phyloP scores from a whole-genome alignment of 805 yeast genomes.

The Yarrowia sp. region DNA sequence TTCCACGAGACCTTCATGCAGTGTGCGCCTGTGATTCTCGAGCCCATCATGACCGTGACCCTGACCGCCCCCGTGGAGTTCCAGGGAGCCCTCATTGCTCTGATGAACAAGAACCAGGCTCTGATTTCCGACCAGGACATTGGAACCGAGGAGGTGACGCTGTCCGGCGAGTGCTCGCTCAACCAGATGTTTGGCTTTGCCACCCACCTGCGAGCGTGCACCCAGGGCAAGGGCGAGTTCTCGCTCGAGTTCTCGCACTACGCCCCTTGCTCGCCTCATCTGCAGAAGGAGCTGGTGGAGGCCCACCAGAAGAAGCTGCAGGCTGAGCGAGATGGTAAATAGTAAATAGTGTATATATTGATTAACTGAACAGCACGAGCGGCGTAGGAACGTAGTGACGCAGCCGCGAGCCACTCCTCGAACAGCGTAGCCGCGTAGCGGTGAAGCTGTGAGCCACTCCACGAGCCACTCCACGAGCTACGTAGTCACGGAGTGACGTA shows the following conservation, averaged over 20 bases:
- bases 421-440: neutral
- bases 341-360: conserved; percentile 15
- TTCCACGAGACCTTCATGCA: conserved; percentile 88
- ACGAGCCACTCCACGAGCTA: neutral
- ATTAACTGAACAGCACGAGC: neutral
- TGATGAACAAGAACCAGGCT: conserved; percentile 90
- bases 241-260: conserved; percentile 93
- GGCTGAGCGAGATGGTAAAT: conserved; percentile 41
- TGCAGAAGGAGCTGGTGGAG: conserved; percentile 88
- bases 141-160: conserved; percentile 91
- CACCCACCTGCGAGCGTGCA: conserved; percentile 90
- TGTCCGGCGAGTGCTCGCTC: conserved; percentile 94
- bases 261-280: conserved; percentile 86
- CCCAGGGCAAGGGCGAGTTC: conserved; percentile 99
- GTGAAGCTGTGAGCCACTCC: neutral
- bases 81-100: conserved; percentile 91
- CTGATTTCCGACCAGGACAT: conserved; percentile 93
- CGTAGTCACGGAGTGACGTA: too few species aligned
- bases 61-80: conserved; percentile 95
- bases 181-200: conserved; percentile 97
- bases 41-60: conserved; percentile 94
- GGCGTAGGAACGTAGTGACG: neutral
- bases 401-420: neutral
- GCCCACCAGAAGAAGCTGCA: conserved; percentile 71
- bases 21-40: conserved; percentile 86